These are phyloP conservation scores for Quercus dentata DNA, from an alignment of 306 rosid genomes.

Conservation along the genomic window DNA sequence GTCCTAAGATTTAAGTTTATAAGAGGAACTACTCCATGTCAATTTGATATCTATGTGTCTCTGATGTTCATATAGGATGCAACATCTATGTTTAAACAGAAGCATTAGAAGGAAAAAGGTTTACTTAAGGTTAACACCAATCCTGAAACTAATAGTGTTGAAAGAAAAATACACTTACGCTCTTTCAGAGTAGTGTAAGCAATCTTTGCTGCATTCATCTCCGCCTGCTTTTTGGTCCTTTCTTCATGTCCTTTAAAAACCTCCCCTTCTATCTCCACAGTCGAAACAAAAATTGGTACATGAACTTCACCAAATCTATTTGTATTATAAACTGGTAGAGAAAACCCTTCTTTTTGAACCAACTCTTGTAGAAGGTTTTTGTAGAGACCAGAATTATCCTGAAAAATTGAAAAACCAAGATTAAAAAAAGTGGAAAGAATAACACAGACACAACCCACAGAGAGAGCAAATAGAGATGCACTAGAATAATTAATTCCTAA, in stretches of 20 bases:
- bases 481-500: not conserved
- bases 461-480: not conserved
- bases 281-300: constrained; percentile 54
- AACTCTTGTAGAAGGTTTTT: constrained; percentile 83
- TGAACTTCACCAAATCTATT: constrained; percentile 54
- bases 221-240: constrained; percentile 74
- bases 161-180: constrained; percentile 35
- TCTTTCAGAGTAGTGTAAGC: constrained; percentile 60
- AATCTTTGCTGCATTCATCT: constrained; percentile 74
- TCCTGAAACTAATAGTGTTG: not conserved
- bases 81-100: not conserved
- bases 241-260: constrained; percentile 55
- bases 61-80: not conserved
- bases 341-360: constrained; percentile 52
- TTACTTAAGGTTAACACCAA: not conserved
- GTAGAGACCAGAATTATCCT: constrained; percentile 58
- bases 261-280: constrained; percentile 59
- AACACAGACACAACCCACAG: not conserved
- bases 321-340: constrained; percentile 54
- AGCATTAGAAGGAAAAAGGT: not conserved
- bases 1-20: not conserved
- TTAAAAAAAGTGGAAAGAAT: not conserved
- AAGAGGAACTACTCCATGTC: too few relatives aligned
- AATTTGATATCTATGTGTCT: not conserved
- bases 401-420: constrained; percentile 15